Evolutionary conservation across 768 basidiomycete genomes (phyloP).

Genomic region (Boletus pseudopeckii): DNA sequence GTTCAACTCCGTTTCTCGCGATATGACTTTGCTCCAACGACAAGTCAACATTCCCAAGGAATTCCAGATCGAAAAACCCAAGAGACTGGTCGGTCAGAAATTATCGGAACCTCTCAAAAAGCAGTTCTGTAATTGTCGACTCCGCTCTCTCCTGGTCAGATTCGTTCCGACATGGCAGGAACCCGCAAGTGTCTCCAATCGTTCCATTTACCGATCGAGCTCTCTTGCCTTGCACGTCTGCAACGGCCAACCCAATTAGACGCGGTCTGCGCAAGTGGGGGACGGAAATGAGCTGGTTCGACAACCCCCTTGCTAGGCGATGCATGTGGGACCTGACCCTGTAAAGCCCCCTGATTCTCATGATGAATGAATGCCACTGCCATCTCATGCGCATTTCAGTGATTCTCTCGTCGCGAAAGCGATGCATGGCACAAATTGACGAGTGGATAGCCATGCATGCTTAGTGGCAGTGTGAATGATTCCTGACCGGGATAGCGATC

Average conservation of each 20-base stretch:
- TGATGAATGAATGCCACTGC: neutral
- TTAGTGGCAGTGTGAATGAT: too few species aligned
- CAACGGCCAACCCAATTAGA: neutral
- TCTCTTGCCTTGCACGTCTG: neutral
- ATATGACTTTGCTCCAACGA: too few species aligned
- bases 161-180: neutral
- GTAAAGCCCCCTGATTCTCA: neutral
- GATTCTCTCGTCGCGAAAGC: neutral
- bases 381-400: neutral
- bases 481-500: too few species aligned
- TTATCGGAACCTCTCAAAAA: too few species aligned
- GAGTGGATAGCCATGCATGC: neutral
- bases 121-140: too few species aligned
- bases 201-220: neutral
- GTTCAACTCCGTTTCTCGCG: too few species aligned
- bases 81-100: too few species aligned
- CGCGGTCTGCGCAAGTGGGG: conserved; percentile 13
- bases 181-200: too few species aligned
- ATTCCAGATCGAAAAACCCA: neutral
- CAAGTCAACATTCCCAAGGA: too few species aligned
- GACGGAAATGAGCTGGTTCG: conserved; percentile 31
- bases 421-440: neutral
- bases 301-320: neutral
- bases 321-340: neutral
- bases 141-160: too few species aligned